Evolutionary conservation across 2,329 filamentous ascomycete species (phyloP).

Genomic region (Delphinella strobiligena): DNA sequence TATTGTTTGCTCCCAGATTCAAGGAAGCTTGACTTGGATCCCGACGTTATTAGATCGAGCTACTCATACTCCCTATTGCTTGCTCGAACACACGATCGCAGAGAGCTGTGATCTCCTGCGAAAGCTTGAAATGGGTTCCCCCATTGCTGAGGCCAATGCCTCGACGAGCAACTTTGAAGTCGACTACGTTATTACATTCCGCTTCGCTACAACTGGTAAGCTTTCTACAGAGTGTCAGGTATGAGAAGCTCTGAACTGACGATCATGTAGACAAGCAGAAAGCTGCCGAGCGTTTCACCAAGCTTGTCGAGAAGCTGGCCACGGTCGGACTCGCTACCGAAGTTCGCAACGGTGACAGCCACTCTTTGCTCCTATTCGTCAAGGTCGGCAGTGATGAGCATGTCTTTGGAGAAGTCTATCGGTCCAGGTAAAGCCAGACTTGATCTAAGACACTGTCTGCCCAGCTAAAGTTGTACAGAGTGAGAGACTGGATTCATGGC

Average conservation of each 20-base stretch:
- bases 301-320: conserved; percentile 63
- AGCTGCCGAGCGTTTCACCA: conserved; percentile 64
- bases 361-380: conserved; percentile 71
- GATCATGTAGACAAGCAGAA: conserved; percentile 59
- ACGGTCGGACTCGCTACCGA: conserved; percentile 75
- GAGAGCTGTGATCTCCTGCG: too few species aligned
- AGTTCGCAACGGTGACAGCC: conserved; percentile 66
- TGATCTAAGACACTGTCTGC: background rate
- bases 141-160: background rate
- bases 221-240: too few species aligned
- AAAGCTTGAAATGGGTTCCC: too few species aligned
- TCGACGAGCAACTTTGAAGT: conserved; percentile 51
- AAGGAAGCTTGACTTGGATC: too few species aligned
- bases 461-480: too few species aligned
- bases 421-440: conserved; percentile 47
- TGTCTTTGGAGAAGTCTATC: conserved; percentile 69
- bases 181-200: conserved; percentile 79
- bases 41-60: too few species aligned
- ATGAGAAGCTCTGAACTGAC: too few species aligned
- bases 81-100: too few species aligned
- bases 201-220: conserved; percentile 55
- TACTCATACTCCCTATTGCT: too few species aligned
- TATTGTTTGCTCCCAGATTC: too few species aligned
- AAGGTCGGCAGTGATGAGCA: conserved; percentile 65
- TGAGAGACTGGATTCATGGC: conserved; percentile 89